Percentiles rank a stretch among this genome's conserved stretches.
Conservation (phyloP, 495 filamentous ascomycete species). For the Patellaria atrata region DNA sequence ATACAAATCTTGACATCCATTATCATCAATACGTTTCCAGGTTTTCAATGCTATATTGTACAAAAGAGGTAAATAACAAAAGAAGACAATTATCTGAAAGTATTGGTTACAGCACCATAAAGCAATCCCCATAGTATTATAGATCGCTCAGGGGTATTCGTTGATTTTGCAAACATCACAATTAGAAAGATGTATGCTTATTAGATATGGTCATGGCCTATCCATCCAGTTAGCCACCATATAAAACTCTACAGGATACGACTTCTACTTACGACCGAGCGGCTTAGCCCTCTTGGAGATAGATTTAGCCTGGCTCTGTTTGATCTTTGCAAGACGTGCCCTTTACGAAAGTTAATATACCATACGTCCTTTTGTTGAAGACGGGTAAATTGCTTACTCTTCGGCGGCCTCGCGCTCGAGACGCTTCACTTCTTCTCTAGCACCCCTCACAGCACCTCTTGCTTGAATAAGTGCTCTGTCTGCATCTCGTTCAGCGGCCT, state of each 20-base stretch:
- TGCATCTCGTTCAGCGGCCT: conserved; percentile 46
- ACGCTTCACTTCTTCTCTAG: conserved; percentile 44
- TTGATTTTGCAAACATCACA: too few relatives aligned
- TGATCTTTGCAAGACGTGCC: conserved; percentile 46
- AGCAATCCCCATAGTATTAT: too few relatives aligned
- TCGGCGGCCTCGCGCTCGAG: conserved; percentile 50
- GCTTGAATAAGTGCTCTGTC: conserved; percentile 44
- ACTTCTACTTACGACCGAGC: conserved; percentile 41
- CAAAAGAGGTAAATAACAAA: too few relatives aligned
- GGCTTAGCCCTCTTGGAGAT: conserved; percentile 51
- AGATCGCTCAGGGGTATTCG: too few relatives aligned
- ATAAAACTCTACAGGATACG: background rate
- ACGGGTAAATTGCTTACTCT: conserved; percentile 28
- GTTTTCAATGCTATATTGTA: too few relatives aligned
- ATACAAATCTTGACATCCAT: too few relatives aligned
- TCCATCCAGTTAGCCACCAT: conserved; percentile 1
- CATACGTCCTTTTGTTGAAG: too few relatives aligned
- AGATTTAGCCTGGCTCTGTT: conserved; percentile 46
- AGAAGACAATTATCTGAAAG: too few relatives aligned
- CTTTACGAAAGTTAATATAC: conserved; percentile 18
- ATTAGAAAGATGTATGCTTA: too few relatives aligned
- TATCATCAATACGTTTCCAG: too few relatives aligned
- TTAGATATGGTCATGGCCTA: conserved; percentile 8
- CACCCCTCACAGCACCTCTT: conserved; percentile 41
- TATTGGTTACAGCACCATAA: too few relatives aligned